These are phyloP conservation scores for Forsythia viridissima DNA, from an alignment of 257 asterid species.

Conservation along the genomic window DNA sequence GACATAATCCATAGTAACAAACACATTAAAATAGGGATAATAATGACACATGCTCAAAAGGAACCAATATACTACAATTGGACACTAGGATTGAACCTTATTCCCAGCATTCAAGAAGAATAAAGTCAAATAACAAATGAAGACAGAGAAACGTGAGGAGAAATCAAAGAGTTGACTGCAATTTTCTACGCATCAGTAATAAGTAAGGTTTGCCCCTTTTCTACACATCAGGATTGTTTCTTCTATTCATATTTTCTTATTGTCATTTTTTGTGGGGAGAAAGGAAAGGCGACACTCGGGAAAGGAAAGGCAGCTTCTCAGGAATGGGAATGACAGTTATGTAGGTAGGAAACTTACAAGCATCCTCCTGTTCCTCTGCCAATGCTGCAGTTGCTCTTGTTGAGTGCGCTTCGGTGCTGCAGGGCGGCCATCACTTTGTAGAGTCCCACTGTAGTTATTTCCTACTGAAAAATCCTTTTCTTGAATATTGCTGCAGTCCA, in stretches of 20 bases:
- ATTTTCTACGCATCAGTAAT: not conserved
- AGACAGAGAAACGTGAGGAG: not conserved
- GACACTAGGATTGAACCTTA: not conserved
- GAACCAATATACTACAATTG: not conserved
- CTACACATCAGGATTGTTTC: not conserved
- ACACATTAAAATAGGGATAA: not conserved
- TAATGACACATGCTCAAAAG: not conserved
- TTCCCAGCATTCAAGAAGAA: not conserved
- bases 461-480: conserved; percentile 13
- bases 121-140: not conserved
- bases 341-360: not conserved
- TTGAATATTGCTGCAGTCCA: conserved; percentile 25
- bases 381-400: not conserved
- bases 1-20: not conserved
- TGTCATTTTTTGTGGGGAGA: not conserved
- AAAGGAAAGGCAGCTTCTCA: not conserved
- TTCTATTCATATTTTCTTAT: not conserved
- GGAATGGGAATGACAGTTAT: not conserved
- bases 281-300: not conserved
- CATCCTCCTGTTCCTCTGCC: conserved; percentile 5
- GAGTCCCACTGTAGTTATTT: conserved; percentile 13
- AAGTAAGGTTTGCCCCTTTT: not conserved
- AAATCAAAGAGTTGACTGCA: not conserved
- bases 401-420: not conserved
- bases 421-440: not conserved